Evolutionary conservation across 1,139 yeast species (phyloP), one percentile per base, ranked within the genome.

Genomic region (Magnusiomyces suaveolens): DNA sequence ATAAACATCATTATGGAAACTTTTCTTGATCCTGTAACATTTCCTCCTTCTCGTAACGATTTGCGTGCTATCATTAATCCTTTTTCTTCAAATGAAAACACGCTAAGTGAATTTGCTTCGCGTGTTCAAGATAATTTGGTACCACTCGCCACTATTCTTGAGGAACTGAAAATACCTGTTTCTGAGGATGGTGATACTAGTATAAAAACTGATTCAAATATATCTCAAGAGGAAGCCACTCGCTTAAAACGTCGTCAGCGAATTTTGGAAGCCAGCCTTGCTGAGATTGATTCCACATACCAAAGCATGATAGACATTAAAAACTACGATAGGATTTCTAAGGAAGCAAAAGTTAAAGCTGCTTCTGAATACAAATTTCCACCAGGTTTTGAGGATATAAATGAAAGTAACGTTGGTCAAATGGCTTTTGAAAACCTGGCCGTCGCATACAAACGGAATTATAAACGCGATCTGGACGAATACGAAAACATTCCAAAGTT

Each of bases 351-450:
- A n/a, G 16, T 23, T 3, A 38, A 21, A 36, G 18, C 44, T n/a
- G 51, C 33, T 8, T 14, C n/a, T 16, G n/a, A n/a, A 23, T 48
- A 48, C 20, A 1, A 8, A 4, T 25, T 38, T 18, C 51, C 51
- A 3, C 44, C 51, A 16, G 20, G 24, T 14, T 14, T 48, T 38
- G 51, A 48, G 14, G 38, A 48, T 14, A 39, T 38, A 6, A 29
- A 48, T 6, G 51, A 48, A 23, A 21, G 20, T 12, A 48, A 48
- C 18, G 38, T 48, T 10, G 21, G 25, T 33, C 2, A 8, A 12
- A 16, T 48, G 33, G 14, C n/a, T 16, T 20, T 38, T 21, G 36
- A 24, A 16, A 49, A 53, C 48, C 29, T 53, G 16, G 47, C 53
- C 1, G 16, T 18, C 6, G 18, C 25, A 1, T 46, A 50, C 29